Percentiles rank a stretch among this genome's conserved stretches.
phyloP scores from a whole-genome alignment of 257 asterid genomes.

The Vinca minor region DNA sequence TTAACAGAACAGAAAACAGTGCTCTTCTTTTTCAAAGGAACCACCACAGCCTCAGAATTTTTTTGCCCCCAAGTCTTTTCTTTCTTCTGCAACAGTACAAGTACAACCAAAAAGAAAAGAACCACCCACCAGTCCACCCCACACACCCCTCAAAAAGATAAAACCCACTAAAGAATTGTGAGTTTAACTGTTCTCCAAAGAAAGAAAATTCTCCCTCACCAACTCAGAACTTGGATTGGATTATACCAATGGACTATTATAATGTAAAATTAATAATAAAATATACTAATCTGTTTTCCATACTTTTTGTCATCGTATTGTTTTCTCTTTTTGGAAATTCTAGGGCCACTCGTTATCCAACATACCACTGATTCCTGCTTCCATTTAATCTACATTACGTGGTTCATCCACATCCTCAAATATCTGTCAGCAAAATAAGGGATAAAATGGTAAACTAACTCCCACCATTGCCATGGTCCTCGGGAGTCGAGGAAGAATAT shows the following conservation, averaged over 20 bases:
- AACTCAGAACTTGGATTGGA: not conserved
- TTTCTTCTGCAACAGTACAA: slow-evolving; percentile 3
- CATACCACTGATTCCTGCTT: slow-evolving; percentile 8
- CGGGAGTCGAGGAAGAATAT: too few species aligned
- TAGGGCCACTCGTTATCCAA: slow-evolving; percentile 15
- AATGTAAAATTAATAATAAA: not conserved
- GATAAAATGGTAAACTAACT: slow-evolving; percentile 11
- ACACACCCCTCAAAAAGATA: too few species aligned
- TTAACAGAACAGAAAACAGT: slow-evolving; percentile 18
- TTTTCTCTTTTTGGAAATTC: slow-evolving; percentile 11
- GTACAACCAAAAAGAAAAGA: too few species aligned
- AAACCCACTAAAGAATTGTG: not conserved
- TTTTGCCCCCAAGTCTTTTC: slow-evolving; percentile 18
- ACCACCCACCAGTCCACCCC: too few species aligned
- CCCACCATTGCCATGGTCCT: not conserved
- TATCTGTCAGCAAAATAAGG: slow-evolving; percentile 11
- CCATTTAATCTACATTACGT: slow-evolving; percentile 24
- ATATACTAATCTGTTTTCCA: too few species aligned
- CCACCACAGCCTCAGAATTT: slow-evolving; percentile 61
- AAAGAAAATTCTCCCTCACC: not conserved
- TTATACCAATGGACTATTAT: too few species aligned
- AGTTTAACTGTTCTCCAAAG: not conserved
- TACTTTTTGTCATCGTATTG: too few species aligned
- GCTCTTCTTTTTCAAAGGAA: slow-evolving; percentile 28
- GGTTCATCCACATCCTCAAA: slow-evolving; percentile 45